These are phyloP conservation scores for Arthrinium phaeospermum DNA, from an alignment of 2,329 filamentous ascomycete species.

Conservation along the genomic window DNA sequence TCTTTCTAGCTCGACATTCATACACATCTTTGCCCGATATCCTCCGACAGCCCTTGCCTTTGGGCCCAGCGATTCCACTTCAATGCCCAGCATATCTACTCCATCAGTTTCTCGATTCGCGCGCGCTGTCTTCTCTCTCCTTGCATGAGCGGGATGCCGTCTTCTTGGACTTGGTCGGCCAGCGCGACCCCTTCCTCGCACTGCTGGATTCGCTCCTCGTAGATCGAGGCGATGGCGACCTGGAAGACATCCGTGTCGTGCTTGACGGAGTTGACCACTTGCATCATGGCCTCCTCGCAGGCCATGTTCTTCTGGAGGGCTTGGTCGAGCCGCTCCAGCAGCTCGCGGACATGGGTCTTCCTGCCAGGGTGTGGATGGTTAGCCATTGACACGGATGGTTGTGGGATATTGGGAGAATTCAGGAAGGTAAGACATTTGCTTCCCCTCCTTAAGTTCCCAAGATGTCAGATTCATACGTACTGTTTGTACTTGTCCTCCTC, in stretches of 20 bases:
- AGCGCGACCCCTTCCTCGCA: neutral
- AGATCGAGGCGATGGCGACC: neutral
- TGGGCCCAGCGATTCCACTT: neutral
- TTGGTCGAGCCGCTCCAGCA: slow-evolving; percentile 17
- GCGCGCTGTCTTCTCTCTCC: neutral
- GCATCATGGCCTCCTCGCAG: slow-evolving; percentile 7
- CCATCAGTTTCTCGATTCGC: neutral
- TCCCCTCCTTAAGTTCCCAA: no score
- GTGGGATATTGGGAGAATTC: neutral
- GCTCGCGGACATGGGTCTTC: neutral
- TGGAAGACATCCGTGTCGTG: neutral
- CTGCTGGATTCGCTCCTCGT: neutral
- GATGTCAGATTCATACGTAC: neutral
- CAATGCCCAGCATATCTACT: neutral
- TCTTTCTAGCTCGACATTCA: neutral
- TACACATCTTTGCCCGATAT: neutral
- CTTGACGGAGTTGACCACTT: neutral
- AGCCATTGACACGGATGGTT: neutral
- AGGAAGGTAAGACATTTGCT: neutral
- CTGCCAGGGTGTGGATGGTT: neutral
- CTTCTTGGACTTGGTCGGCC: neutral
- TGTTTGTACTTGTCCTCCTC: slow-evolving; percentile 12
- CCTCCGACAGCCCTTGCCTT: neutral
- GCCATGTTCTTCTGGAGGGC: slow-evolving; percentile 24
- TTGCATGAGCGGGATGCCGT: neutral